Conservation (phyloP, 2,329 filamentous ascomycete genomes). For the Stagonosporopsis vannaccii region DNA sequence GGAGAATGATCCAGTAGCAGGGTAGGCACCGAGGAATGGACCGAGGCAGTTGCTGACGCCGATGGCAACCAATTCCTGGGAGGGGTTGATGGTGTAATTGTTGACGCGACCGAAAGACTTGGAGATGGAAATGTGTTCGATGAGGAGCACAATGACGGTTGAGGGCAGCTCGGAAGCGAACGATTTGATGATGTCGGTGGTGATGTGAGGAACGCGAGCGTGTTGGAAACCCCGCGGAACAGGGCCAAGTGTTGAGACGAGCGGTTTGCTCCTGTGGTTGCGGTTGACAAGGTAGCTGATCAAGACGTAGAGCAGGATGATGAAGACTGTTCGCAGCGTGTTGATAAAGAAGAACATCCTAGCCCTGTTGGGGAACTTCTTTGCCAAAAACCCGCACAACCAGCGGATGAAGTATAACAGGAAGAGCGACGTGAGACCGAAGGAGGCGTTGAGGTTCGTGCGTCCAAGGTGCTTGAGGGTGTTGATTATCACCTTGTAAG, state of each 20-base stretch:
- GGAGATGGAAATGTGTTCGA: constrained; percentile 96
- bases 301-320: constrained; percentile 90
- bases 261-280: constrained; percentile 59
- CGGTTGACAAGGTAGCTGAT: constrained; percentile 87
- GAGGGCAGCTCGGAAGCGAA: constrained; percentile 80
- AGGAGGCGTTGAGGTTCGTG: constrained; percentile 76
- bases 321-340: constrained; percentile 87
- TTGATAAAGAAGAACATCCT: constrained; percentile 89
- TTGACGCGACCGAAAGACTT: constrained; percentile 97
- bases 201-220: constrained; percentile 75
- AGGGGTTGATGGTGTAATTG: constrained; percentile 95
- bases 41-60: constrained; percentile 87
- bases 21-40: constrained; percentile 89
- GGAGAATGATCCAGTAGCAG: constrained; percentile 93
- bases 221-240: constrained; percentile 73
- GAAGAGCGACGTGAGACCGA: constrained; percentile 81
- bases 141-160: constrained; percentile 90
- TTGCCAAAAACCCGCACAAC: constrained; percentile 69
- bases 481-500: constrained; percentile 87
- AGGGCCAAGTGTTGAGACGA: constrained; percentile 68
- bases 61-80: constrained; percentile 94
- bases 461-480: constrained; percentile 72
- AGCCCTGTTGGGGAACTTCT: constrained; percentile 70
- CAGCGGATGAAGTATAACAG: constrained; percentile 76
- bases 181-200: constrained; percentile 68